A percentile compares a stretch with the other conserved stretches of the same genome.
These are phyloP conservation scores for Aspergillus pseudoterreus DNA, from an alignment of 2,329 filamentous ascomycete species.

Conservation along the genomic window DNA sequence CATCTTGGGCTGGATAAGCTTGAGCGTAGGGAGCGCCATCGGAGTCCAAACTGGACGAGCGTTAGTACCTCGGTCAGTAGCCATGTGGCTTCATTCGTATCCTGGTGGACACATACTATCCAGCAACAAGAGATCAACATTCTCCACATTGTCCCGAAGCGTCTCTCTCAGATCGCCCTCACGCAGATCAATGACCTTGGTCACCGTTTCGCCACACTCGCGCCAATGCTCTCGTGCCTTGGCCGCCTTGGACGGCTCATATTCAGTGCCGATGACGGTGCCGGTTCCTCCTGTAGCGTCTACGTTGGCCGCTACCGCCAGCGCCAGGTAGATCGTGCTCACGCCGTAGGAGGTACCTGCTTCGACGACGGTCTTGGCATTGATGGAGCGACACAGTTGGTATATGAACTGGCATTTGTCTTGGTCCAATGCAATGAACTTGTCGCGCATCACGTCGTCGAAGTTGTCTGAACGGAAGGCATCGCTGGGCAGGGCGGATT, in stretches of 20 bases:
- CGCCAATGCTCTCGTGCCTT: constrained; percentile 54
- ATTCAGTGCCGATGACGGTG: constrained; percentile 58
- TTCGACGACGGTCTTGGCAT: constrained; percentile 54
- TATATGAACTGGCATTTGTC: constrained; percentile 59
- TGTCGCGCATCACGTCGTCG: constrained; percentile 49
- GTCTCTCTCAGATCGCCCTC: constrained; percentile 58
- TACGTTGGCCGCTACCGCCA: constrained; percentile 53
- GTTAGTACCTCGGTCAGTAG: not conserved
- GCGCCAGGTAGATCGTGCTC: constrained; percentile 59
- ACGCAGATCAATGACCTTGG: constrained; percentile 52
- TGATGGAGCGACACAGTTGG: constrained; percentile 47
- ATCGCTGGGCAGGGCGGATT: not conserved
- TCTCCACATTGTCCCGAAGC: constrained; percentile 45
- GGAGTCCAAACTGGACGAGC: constrained; percentile 17
- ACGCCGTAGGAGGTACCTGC: constrained; percentile 61
- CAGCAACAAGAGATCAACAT: constrained; percentile 56
- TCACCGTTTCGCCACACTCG: constrained; percentile 48
- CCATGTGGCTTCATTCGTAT: not conserved
- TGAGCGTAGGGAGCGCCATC: constrained; percentile 52
- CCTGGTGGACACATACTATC: constrained; percentile 52
- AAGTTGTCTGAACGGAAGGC: constrained; percentile 19
- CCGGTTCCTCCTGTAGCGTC: constrained; percentile 28
- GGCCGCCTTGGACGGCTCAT: constrained; percentile 53
- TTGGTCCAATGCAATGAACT: constrained; percentile 57
- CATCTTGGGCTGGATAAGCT: constrained; percentile 45